Percentiles rank a stretch among this genome's conserved stretches.
phyloP scores from a whole-genome alignment of 1,284 basidiomycete species.

The Sphaerobolus stellatus region DNA sequence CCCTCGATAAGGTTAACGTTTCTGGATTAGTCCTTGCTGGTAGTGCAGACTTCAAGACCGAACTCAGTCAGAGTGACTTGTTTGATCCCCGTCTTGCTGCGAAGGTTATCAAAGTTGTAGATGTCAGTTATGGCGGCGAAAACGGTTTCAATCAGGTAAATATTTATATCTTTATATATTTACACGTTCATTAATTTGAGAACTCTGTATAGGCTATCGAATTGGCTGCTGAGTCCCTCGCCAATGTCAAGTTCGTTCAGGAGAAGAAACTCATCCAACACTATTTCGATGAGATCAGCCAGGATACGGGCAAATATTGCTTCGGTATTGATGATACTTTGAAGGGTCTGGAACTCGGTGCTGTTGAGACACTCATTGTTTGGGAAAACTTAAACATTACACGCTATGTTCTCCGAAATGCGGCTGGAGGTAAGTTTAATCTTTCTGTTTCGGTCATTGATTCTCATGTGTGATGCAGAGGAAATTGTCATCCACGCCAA shows the following conservation, averaged over 20 bases:
- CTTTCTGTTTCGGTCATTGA: background rate
- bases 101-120: constrained; percentile 96
- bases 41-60: constrained; percentile 98
- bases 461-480: constrained; percentile 47
- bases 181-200: background rate
- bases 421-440: constrained; percentile 72
- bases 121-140: constrained; percentile 98
- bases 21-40: constrained; percentile 97
- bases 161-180: background rate
- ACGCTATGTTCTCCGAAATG: constrained; percentile 84
- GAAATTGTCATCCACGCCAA: constrained; percentile 77
- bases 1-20: constrained; percentile 97
- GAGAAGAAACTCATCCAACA: constrained; percentile 97
- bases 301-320: constrained; percentile 96
- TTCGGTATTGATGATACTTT: constrained; percentile 98
- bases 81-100: constrained; percentile 87
- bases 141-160: constrained; percentile 96
- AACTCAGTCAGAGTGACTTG: constrained; percentile 94
- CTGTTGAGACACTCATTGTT: constrained; percentile 96
- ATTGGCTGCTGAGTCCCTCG: constrained; percentile 90
- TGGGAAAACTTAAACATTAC: constrained; percentile 96
- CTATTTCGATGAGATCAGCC: constrained; percentile 99
- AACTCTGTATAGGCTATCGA: constrained; percentile 80
- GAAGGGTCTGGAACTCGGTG: constrained; percentile 94
- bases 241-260: constrained; percentile 99